Evolutionary conservation across 2,329 filamentous ascomycete species (phyloP).

Genomic region (Botryotinia convoluta): DNA sequence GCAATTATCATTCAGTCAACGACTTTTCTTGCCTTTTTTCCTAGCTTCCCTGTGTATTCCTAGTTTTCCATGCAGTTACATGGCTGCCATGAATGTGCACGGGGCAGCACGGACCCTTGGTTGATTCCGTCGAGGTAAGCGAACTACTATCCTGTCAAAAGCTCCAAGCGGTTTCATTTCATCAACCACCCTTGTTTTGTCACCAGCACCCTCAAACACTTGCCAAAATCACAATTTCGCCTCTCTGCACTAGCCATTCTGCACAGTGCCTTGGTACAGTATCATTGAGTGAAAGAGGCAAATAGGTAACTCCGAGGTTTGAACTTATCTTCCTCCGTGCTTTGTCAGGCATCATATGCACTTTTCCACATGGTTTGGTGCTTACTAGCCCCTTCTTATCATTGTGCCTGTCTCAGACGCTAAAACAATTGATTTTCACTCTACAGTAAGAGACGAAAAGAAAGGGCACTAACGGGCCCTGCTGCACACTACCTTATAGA

Average conservation of each 20-base stretch:
- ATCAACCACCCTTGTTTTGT: slow-evolving; percentile 19
- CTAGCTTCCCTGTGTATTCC: not conserved
- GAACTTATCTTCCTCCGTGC: not conserved
- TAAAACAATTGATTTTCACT: slow-evolving; percentile 27
- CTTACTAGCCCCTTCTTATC: slow-evolving; percentile 7
- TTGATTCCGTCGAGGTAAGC: slow-evolving; percentile 9
- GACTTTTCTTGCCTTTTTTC: not conserved
- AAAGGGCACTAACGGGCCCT: slow-evolving; percentile 21
- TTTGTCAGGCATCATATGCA: not conserved
- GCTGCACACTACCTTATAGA: slow-evolving; percentile 26
- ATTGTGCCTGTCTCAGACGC: slow-evolving; percentile 30
- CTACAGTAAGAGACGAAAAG: slow-evolving; percentile 5
- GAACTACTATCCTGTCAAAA: slow-evolving; percentile 22
- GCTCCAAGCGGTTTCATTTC: slow-evolving; percentile 32
- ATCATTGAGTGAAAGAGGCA: slow-evolving; percentile 4
- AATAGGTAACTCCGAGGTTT: not conserved
- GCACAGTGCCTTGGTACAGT: not conserved
- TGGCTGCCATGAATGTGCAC: slow-evolving; percentile 21
- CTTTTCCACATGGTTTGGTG: not conserved
- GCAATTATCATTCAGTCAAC: slow-evolving; percentile 18
- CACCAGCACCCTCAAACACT: slow-evolving; percentile 12
- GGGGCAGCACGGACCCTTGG: slow-evolving; percentile 25
- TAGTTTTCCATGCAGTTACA: slow-evolving; percentile 14
- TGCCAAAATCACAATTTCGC: not conserved
- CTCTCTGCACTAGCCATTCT: not conserved